Evolutionary conservation across 345 rosid species (phyloP).

Genomic region (Populus pruinosa): DNA sequence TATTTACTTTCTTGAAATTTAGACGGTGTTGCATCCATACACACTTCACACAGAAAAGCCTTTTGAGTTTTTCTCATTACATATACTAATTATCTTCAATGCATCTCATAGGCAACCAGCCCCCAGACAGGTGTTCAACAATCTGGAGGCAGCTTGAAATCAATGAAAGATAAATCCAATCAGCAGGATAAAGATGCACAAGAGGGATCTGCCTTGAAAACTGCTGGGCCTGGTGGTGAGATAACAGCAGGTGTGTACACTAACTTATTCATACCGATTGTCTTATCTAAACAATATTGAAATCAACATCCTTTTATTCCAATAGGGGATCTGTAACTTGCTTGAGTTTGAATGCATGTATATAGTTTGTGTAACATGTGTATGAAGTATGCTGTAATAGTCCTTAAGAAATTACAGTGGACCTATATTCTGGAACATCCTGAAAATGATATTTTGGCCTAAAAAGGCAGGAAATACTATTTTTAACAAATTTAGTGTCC

Average conservation of each 20-base stretch:
- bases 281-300: background rate
- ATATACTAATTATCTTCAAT: constrained; percentile 1
- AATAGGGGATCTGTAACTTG: background rate
- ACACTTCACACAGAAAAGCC: background rate
- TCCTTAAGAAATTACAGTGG: background rate
- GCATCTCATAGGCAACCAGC: constrained; percentile 66
- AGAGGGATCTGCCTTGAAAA: constrained; percentile 78
- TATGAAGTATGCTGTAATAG: background rate
- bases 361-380: background rate
- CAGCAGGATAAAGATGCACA: constrained; percentile 68
- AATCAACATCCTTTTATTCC: background rate
- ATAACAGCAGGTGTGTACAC: constrained; percentile 78
- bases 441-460: background rate
- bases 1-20: constrained; percentile 5
- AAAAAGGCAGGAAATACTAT: background rate
- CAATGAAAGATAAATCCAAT: constrained; percentile 71
- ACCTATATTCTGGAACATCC: background rate
- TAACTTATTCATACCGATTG: background rate
- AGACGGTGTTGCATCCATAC: constrained; percentile 1
- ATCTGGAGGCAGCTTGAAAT: constrained; percentile 81
- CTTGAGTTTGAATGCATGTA: background rate
- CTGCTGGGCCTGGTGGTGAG: constrained; percentile 91
- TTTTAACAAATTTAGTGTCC: background rate
- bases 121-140: constrained; percentile 71
- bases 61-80: background rate